Evolutionary conservation across 1,284 basidiomycete genomes (phyloP).

Genomic region (Marasmius oreades): DNA sequence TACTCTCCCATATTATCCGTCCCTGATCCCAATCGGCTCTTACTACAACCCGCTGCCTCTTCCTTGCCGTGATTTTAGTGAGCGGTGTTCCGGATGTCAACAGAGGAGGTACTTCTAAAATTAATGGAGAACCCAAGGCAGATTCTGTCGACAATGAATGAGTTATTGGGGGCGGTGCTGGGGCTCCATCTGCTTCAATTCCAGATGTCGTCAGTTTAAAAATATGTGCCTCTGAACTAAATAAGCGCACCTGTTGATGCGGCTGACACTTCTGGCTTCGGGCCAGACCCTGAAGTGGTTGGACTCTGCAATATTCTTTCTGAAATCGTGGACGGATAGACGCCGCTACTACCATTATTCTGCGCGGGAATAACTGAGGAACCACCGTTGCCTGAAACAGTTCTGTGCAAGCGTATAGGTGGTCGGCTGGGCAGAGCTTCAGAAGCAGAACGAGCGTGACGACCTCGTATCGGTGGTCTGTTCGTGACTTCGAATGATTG

Average conservation of each 20-base stretch:
- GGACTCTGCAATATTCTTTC: not conserved
- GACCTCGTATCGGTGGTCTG: not conserved
- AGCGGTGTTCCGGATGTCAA: constrained; percentile 34
- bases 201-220: too few relatives aligned
- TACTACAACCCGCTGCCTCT: constrained; percentile 73
- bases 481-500: not conserved
- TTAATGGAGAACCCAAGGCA: not conserved
- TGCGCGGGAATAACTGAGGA: not conserved
- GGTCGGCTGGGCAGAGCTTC: not conserved
- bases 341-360: not conserved
- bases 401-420: not conserved
- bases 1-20: constrained; percentile 82
- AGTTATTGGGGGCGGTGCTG: not conserved
- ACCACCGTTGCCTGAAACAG: not conserved
- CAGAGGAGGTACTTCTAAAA: constrained; percentile 4
- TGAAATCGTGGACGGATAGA: not conserved
- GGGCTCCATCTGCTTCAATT: not conserved
- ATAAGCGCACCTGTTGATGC: not conserved
- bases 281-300: not conserved
- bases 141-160: not conserved
- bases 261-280: not conserved
- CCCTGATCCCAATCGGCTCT: constrained; percentile 77
- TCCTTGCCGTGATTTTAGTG: constrained; percentile 88
- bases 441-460: not conserved
- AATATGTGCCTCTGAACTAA: too few relatives aligned